Percentiles rank a stretch among this genome's conserved stretches.
Conservation (phyloP, 2,329 filamentous ascomycete genomes). For the Pseudocercospora pini-densiflorae region DNA sequence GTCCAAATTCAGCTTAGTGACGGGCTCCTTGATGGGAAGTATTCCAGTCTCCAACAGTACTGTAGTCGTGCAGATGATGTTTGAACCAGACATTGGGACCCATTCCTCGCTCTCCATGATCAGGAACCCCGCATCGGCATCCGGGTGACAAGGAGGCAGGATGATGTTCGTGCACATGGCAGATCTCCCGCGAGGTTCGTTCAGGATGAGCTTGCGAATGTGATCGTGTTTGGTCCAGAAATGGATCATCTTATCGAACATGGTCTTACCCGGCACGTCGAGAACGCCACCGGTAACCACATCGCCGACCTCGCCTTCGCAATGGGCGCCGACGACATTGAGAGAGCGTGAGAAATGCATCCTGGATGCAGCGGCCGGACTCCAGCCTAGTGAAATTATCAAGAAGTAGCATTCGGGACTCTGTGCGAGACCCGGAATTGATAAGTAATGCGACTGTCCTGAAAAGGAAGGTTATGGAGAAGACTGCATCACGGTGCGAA, state of each 20-base stretch:
- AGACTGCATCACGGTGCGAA: too few species aligned
- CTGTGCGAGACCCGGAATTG: too few species aligned
- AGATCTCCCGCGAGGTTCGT: conserved; percentile 53
- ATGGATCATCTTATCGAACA: conserved; percentile 55
- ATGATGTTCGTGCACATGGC: conserved; percentile 49
- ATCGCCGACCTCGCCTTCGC: conserved; percentile 52
- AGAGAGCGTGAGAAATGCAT: conserved; percentile 10
- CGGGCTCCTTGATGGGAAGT: conserved; percentile 51
- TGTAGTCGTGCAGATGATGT: conserved; percentile 51
- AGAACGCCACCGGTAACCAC: conserved; percentile 51
- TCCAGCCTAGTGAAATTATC: too few species aligned
- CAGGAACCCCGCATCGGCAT: conserved; percentile 52
- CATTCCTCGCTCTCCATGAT: conserved; percentile 55
- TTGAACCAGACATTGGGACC: conserved; percentile 52
- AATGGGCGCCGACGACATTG: conserved; percentile 14
- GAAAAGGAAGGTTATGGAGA: too few species aligned
- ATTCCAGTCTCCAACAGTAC: conserved; percentile 56
- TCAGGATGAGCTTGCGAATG: conserved; percentile 49
- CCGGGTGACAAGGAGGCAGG: conserved; percentile 50
- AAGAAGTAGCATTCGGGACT: too few species aligned
- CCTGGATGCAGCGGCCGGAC: too few species aligned
- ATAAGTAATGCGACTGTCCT: too few species aligned
- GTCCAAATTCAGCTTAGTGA: conserved; percentile 48
- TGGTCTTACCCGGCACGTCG: conserved; percentile 48
- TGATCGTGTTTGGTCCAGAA: conserved; percentile 44